Evolutionary conservation across 345 rosid species (phyloP).

Genomic region (Schrenkiella parvula): DNA sequence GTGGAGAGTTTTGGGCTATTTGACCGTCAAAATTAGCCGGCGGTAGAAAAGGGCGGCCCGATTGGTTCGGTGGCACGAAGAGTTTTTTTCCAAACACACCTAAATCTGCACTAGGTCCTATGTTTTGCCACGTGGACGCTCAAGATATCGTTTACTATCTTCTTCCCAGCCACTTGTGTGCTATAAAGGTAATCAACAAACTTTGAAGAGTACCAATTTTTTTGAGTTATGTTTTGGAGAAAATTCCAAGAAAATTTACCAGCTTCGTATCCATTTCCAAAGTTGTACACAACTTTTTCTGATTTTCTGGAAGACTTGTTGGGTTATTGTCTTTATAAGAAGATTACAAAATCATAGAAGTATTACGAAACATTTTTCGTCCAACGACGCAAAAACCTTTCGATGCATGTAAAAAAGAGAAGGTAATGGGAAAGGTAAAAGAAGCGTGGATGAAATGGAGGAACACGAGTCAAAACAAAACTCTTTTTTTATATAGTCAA

Average conservation of each 20-base stretch:
- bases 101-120: background rate
- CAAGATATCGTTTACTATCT: slow-evolving; percentile 17
- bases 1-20: slow-evolving; percentile 8
- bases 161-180: background rate
- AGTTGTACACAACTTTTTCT: background rate
- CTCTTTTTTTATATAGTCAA: background rate
- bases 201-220: background rate
- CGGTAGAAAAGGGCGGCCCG: slow-evolving; percentile 35
- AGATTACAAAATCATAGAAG: background rate
- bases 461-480: background rate
- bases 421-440: background rate
- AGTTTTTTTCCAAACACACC: background rate
- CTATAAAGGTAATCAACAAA: background rate
- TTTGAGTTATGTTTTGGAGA: background rate
- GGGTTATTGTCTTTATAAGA: background rate
- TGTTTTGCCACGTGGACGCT: slow-evolving; percentile 41
- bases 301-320: background rate
- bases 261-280: background rate
- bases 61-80: slow-evolving; percentile 34
- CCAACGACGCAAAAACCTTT: background rate
- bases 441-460: background rate
- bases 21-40: slow-evolving; percentile 35
- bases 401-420: too few species aligned
- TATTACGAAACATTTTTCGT: background rate
- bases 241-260: background rate